These are phyloP conservation scores for Suhomyces ambrosiae DNA, from an alignment of 1,139 yeast species.

Conservation along the genomic window DNA sequence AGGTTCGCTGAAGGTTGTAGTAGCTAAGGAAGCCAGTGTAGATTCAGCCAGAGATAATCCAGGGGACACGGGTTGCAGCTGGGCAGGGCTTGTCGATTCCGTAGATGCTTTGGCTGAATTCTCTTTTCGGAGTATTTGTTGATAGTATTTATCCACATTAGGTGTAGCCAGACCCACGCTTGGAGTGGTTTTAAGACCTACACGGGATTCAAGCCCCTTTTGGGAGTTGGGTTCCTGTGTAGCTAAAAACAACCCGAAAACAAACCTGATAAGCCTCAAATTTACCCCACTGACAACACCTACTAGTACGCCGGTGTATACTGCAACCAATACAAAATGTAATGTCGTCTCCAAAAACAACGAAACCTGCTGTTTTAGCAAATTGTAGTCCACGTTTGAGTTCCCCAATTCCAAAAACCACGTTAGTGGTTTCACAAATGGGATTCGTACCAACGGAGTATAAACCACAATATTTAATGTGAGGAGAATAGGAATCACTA, in stretches of 20 bases:
- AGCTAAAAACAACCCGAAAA: constrained; percentile 13
- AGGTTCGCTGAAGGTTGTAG: constrained; percentile 4
- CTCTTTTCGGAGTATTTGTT: not conserved
- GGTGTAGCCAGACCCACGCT: not conserved
- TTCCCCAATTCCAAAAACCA: constrained; percentile 18
- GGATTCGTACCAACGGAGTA: constrained; percentile 17
- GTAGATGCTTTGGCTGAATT: constrained; percentile 1
- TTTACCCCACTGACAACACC: constrained; percentile 16
- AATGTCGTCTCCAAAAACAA: constrained; percentile 13
- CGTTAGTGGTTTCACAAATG: constrained; percentile 15
- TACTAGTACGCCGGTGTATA: constrained; percentile 15
- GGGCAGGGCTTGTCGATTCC: too few species aligned
- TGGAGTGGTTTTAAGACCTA: not conserved
- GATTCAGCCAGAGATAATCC: too few species aligned
- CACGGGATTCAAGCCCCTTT: too few species aligned
- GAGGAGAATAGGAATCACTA: constrained; percentile 15
- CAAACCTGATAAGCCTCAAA: constrained; percentile 14
- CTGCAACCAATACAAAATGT: constrained; percentile 17
- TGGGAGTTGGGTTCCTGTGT: not conserved
- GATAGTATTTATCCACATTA: not conserved
- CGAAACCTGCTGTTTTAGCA: constrained; percentile 17
- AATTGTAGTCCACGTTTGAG: constrained; percentile 9
- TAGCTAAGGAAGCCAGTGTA: not conserved
- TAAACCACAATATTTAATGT: constrained; percentile 16
- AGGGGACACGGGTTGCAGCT: too few species aligned